phyloP scores from a whole-genome alignment of 768 basidiomycete species.

The Naganishia antarctica region DNA sequence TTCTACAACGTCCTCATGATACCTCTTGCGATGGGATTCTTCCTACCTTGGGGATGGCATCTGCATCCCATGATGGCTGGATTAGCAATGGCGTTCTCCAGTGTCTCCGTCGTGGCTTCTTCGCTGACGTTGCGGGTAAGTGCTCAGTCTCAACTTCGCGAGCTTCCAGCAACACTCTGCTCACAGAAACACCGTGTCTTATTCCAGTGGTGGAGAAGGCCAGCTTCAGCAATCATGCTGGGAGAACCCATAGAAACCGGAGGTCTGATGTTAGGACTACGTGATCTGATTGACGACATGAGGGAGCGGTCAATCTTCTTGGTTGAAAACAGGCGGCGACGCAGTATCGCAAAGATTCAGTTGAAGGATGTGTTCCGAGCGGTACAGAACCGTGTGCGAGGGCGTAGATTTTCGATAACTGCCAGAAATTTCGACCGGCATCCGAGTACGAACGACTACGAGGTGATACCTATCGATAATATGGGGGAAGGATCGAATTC shows the following conservation, averaged over 20 bases:
- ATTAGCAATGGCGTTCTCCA: constrained; percentile 97
- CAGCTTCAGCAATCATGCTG: constrained; percentile 56
- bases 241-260: constrained; percentile 53
- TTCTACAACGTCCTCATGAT: constrained; percentile 89
- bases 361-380: constrained; percentile 5
- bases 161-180: too few relatives aligned
- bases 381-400: constrained; percentile 6
- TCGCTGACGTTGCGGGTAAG: constrained; percentile 71
- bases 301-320: constrained; percentile 46
- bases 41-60: constrained; percentile 84
- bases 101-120: constrained; percentile 88
- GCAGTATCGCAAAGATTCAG: constrained; percentile 2
- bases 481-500: not conserved
- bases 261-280: constrained; percentile 52
- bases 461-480: constrained; percentile 24
- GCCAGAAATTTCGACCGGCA: not conserved
- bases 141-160: too few relatives aligned
- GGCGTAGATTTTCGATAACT: constrained; percentile 5
- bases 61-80: constrained; percentile 98
- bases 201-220: constrained; percentile 48
- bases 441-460: constrained; percentile 8
- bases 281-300: constrained; percentile 53
- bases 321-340: constrained; percentile 6
- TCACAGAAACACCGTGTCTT: too few relatives aligned
- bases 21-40: constrained; percentile 93